Conservation (phyloP, 768 basidiomycete genomes). For the Leccinum longicurvipes region DNA sequence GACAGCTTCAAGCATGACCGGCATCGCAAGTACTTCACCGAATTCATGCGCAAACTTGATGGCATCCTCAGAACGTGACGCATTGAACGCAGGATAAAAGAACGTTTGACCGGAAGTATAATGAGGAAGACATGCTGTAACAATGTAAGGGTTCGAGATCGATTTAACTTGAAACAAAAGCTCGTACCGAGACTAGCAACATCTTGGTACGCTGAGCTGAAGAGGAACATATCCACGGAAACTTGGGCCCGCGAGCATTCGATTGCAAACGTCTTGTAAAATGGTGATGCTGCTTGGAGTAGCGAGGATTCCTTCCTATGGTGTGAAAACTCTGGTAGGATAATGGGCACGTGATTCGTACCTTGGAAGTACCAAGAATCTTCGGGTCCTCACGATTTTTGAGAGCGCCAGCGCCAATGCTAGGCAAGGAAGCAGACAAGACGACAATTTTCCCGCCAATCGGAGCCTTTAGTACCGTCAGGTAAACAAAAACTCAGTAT, state of each 20-base stretch:
- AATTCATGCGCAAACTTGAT: constrained; percentile 98
- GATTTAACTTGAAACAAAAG: neutral
- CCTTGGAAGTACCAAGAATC: constrained; percentile 91
- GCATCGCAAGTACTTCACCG: constrained; percentile 87
- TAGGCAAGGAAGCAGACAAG: constrained; percentile 82
- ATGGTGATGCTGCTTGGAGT: constrained; percentile 88
- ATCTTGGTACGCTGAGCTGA: constrained; percentile 90
- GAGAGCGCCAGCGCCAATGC: constrained; percentile 82
- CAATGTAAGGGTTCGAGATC: neutral
- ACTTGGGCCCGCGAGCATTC: constrained; percentile 97
- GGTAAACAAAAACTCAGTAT: neutral
- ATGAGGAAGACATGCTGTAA: constrained; percentile 81
- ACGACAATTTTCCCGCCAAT: constrained; percentile 95
- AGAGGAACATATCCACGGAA: constrained; percentile 99
- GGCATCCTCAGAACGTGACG: constrained; percentile 89
- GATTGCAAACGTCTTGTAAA: constrained; percentile 99
- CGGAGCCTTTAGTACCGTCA: constrained; percentile 51
- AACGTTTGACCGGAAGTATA: constrained; percentile 98
- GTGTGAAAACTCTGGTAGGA: neutral
- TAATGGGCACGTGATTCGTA: constrained; percentile 22
- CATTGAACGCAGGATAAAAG: constrained; percentile 98
- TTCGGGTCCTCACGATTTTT: constrained; percentile 98
- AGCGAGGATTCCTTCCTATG: constrained; percentile 75
- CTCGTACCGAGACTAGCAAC: constrained; percentile 81
- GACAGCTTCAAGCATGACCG: constrained; percentile 94